Conservation (phyloP, 169 alveolate genomes). For the Plasmodium blacklocki region DNA sequence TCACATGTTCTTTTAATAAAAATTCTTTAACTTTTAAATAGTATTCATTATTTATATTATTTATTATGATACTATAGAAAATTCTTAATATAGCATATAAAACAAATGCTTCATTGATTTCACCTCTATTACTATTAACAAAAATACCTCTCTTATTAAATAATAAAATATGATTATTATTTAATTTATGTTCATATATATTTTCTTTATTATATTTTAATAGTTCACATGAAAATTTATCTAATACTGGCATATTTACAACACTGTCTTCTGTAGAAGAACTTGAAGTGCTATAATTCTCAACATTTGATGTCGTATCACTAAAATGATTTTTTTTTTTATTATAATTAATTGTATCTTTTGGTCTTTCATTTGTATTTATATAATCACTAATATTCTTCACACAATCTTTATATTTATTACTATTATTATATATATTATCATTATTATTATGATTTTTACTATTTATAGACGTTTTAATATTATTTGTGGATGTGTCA, state of each 20-base stretch:
- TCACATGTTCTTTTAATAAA: constrained; percentile 28
- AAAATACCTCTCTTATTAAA: constrained; percentile 67
- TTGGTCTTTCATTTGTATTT: neutral
- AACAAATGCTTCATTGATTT: constrained; percentile 48
- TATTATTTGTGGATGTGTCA: too few species aligned
- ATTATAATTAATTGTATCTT: neutral
- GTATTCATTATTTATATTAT: constrained; percentile 52
- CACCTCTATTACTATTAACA: constrained; percentile 54
- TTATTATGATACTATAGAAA: constrained; percentile 43
- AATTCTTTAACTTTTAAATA: constrained; percentile 31
- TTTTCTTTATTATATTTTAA: constrained; percentile 41
- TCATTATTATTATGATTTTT: neutral
- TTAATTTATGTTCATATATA: constrained; percentile 31
- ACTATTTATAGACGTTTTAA: neutral
- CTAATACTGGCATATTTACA: constrained; percentile 40
- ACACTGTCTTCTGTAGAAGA: constrained; percentile 15
- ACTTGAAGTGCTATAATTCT: neutral
- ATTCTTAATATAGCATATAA: constrained; percentile 41
- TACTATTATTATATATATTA: neutral
- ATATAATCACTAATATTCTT: neutral
- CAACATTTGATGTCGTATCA: constrained; percentile 2
- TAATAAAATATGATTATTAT: constrained; percentile 13
- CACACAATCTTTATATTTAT: neutral
- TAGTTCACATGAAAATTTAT: constrained; percentile 38
- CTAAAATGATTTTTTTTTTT: neutral